Evolutionary conservation across 1,284 basidiomycete genomes (phyloP), one percentile per base, ranked within the genome.

Genomic region (Ceratobasidium sp.): DNA sequence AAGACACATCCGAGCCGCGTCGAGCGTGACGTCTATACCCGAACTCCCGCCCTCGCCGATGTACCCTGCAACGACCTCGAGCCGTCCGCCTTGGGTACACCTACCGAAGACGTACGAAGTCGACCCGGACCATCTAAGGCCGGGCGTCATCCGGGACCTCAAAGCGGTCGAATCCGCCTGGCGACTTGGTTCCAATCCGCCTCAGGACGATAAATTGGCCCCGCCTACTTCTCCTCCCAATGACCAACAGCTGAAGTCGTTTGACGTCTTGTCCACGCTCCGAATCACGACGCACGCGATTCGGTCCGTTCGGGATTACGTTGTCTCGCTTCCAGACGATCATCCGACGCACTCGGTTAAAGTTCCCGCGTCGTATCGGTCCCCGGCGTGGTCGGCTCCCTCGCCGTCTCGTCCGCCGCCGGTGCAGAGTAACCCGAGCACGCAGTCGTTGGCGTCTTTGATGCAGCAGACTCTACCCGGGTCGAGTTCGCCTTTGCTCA

Each of bases 271-370:
- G 7, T 86, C 86, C 10, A 86, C 91, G 2, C 89, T 96, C 67
- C 91, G 94, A 83, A 90, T 88, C 0, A 95, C 94, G 0, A 96
- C 95, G 4, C 89, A 88, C 63, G 90, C 93, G 4, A 91, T 96
- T 77, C 90, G 94, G 51, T 91, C 92, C 33, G 92, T 95, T 44
- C 89, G 94, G 28, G 94, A 95, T 83, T 95, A 95, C 83, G 86
- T 95, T 40, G 86, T 95, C 40, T 91, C 93, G 0, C 89, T 95
- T 20, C 94, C 94, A 0, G 92, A 94, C 82, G 93, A 94, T 49
- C 69, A 81, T 55, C 67, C 78, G 12, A 78, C 69, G n/a, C 49
- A 64, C 23, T 53, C 46, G 20, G 58, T 26, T 46, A 75, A 64
- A 28, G 28, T 15, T 1, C 28, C 33, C 5, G 72, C 42, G 13